A percentile compares a stretch with the other conserved stretches of the same genome.
phyloP scores from a whole-genome alignment of 164 flowering plant species.

The Euptelea pleiosperma region DNA sequence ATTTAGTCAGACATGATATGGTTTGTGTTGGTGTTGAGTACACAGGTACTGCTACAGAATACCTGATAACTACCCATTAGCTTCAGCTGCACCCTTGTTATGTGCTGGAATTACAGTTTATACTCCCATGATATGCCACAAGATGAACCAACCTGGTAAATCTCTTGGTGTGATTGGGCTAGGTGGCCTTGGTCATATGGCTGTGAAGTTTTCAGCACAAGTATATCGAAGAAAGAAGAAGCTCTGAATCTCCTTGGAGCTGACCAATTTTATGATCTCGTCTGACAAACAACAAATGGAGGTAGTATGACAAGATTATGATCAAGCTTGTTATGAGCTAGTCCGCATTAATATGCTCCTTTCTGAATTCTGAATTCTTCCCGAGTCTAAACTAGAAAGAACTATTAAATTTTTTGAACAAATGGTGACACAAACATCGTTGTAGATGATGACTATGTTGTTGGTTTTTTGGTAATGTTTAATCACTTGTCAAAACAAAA shows the following conservation, averaged over 20 bases:
- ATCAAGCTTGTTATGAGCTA: too few relatives aligned
- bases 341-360: too few relatives aligned
- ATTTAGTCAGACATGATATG: not conserved
- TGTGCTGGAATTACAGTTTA: conserved; percentile 89
- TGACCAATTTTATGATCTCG: conserved; percentile 65
- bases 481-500: too few relatives aligned
- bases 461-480: too few relatives aligned
- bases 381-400: too few relatives aligned
- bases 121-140: conserved; percentile 70
- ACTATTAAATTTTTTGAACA: too few relatives aligned
- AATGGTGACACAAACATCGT: too few relatives aligned
- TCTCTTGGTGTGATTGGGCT: conserved; percentile 76
- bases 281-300: conserved; percentile 64
- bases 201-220: conserved; percentile 75
- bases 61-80: conserved; percentile 59
- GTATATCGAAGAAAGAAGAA: conserved; percentile 68
- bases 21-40: not conserved
- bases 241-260: conserved; percentile 65
- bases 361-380: too few relatives aligned
- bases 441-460: too few relatives aligned
- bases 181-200: conserved; percentile 87
- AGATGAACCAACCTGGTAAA: conserved; percentile 84
- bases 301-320: conserved; percentile 28
- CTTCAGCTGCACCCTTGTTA: conserved; percentile 67
- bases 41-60: conserved; percentile 68